These are phyloP conservation scores for Malus asiatica DNA, from an alignment of 306 rosid genomes.

Conservation along the genomic window DNA sequence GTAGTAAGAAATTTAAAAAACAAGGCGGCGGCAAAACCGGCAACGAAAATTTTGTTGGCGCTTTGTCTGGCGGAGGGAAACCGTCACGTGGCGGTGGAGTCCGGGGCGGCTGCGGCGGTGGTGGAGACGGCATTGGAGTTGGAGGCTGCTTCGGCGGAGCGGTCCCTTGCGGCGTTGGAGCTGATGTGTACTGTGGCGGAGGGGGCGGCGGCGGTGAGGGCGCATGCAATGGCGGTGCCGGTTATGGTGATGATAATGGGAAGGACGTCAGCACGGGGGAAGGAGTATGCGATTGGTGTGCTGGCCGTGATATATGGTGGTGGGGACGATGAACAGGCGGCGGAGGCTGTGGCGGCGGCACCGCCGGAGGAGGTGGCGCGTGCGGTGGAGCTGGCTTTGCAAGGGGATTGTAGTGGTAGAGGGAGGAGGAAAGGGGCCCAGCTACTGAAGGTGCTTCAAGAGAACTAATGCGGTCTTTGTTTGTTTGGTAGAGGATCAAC, in stretches of 20 bases:
- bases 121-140: slow-evolving; percentile 59
- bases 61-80: slow-evolving; percentile 69
- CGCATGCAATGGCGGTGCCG: slow-evolving; percentile 85
- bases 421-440: slow-evolving; percentile 76
- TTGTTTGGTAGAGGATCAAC: background rate
- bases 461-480: background rate
- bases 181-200: slow-evolving; percentile 78
- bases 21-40: slow-evolving; percentile 37
- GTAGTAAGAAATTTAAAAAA: slow-evolving; percentile 33
- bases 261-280: slow-evolving; percentile 64
- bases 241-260: slow-evolving; percentile 92
- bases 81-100: slow-evolving; percentile 77
- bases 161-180: slow-evolving; percentile 80
- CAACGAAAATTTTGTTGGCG: slow-evolving; percentile 65
- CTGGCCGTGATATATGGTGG: slow-evolving; percentile 57
- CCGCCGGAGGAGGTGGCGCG: slow-evolving; percentile 97
- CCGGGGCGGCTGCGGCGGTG: slow-evolving; percentile 66
- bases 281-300: slow-evolving; percentile 82
- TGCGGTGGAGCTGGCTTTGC: slow-evolving; percentile 74
- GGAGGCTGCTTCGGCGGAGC: slow-evolving; percentile 60
- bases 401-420: slow-evolving; percentile 69
- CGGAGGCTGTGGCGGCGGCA: slow-evolving; percentile 28
- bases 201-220: slow-evolving; percentile 67
- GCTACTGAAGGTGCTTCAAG: slow-evolving; percentile 50
- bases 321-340: slow-evolving; percentile 11